Base-by-base conservation (phyloP, 441 rosid species). In the Brassica balearica region DNA sequence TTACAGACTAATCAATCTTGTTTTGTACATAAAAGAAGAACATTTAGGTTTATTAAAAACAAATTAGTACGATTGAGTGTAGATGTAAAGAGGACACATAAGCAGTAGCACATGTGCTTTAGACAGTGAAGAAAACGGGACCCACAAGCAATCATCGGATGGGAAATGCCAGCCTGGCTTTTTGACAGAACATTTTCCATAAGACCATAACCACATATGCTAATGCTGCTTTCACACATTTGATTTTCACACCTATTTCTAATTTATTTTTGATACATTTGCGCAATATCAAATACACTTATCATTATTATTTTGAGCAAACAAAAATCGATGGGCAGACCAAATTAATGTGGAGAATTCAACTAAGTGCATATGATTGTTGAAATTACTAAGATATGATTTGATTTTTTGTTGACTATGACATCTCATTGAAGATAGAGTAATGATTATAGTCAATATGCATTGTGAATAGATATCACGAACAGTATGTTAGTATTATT, bases 111-210 rank as follows among this genome's bases (percentile, higher is more conserved):
- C 82, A 79, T 79, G 82, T 79, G 82, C 62, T 63, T 25, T 10
- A 68, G 78, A 74, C 75, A 79, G 82, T 68, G 71, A 79, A 74
- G 67, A 70, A 1, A 60, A 69, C 4, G 72, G 79, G 82, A 41
- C 79, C 82, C 72, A 70, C 82, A 38, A 65, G 56, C 79, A 80
- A 74, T 80, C 82, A 80, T 80, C 79, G 82, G 82, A 74, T 43
- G 68, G 27, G 59, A 69, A 63, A 12, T 80, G 79, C 79, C 82
- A 80, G 82, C 69, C 79, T 80, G 79, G 72, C 80, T 69, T 43
- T 43, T 73, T 74, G 68, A 79, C 82, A 80, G 69, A n/a, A 12
- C 82, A 69, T 80, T 64, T 80, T 36, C 78, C 71, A 73, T 71
- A 19, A 10, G 41, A 34, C 9, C 41, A 34, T 43, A 22, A 73